Base-by-base conservation (phyloP, 805 yeast genomes). In the Zygoascus flipseniorum region DNA sequence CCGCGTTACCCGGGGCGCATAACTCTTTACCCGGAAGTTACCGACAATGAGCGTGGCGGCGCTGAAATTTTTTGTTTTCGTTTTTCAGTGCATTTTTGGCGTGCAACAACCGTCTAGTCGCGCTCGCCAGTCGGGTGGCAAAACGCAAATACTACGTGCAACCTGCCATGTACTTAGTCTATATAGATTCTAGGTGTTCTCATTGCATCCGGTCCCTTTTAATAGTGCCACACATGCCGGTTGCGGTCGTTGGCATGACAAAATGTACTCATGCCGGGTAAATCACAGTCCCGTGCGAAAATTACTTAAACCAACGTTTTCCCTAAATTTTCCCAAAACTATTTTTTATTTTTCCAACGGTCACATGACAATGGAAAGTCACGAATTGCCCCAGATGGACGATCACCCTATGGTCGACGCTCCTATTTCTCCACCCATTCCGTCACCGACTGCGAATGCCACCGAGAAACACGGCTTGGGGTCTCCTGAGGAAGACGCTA, bases 341-440 rank as follows among this genome's bases (percentile, higher is more conserved):
- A 31, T 44, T 44, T 44, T 31, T 46, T 46, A 31, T 46, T 46
- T 46, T 46, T 46, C 49, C 23, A 46, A 26, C 4, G 49, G 49
- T 46, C 41, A 46, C 41, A 46, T 46, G 49, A 46, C 49, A 42
- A 42, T 19, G 26, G 44, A 42, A 18, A 18, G 39, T 35, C 39
- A 31, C 4, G 37, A 16, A 19, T 18, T 31, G 23, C 49, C 26
- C 13, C 31, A 44, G 47, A 46, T 37, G 5, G 23, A 31, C 14
- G 37, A 26, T 31, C 39, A 31, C 13, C 37, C 18, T 31, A n/a
- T 46, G 49, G 26, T 28, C 31, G 51, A 18, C 14, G 55, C 56
- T 13, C 58, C 58, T 9, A 56, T 56, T 20, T 53, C 56, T 23
- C 58, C 58, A 16, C 58, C 59, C 8, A 47, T 56, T 23, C 57